Base-by-base conservation (phyloP, 768 basidiomycete species). In the Sporobolomyces pararoseus region DNA sequence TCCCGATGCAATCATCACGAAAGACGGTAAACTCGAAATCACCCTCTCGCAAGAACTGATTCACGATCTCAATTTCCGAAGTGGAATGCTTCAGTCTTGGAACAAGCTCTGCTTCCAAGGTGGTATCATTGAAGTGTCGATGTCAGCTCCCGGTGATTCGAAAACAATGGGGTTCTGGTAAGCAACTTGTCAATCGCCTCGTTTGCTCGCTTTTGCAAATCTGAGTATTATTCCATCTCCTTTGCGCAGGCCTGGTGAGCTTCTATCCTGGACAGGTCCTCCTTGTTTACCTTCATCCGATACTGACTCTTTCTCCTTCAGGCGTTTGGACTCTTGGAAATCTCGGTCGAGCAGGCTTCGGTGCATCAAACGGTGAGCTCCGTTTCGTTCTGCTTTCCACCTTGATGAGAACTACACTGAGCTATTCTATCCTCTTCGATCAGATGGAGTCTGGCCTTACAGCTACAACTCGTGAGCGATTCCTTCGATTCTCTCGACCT, bases 251-350 rank as follows among this genome's bases (percentile, higher is more conserved):
- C n/a, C n/a, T n/a, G n/a, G n/a, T n/a, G n/a, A n/a, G n/a, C n/a
- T n/a, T n/a, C n/a, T n/a, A n/a, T n/a, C n/a, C n/a, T n/a, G n/a
- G n/a, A n/a, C n/a, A n/a, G n/a, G n/a, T n/a, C n/a, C n/a, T n/a
- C n/a, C n/a, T n/a, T n/a, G n/a, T n/a, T n/a, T n/a, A n/a, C 32
- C 5, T 14, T 53, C 51, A 12, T 42, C 17, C 17, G 9, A 17
- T 9, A 17, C 39, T 42, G 39, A 42, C 51, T 53, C 31, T 7
- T 53, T 53, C 31, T 27, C 27, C 51, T 49, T 23, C 39, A 17
- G 39, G 87, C 83, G 85, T 84, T 3, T 92, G 91, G 91, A 89
- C 88, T 25, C 88, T 80, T 76, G 91, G 91, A 2, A 93, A 93
- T 77, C 83, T 91, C 83, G 92, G 83, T 74, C 81, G 92, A 66